Evolutionary conservation across 805 yeast genomes (phyloP).

Genomic region (Candida maris): DNA sequence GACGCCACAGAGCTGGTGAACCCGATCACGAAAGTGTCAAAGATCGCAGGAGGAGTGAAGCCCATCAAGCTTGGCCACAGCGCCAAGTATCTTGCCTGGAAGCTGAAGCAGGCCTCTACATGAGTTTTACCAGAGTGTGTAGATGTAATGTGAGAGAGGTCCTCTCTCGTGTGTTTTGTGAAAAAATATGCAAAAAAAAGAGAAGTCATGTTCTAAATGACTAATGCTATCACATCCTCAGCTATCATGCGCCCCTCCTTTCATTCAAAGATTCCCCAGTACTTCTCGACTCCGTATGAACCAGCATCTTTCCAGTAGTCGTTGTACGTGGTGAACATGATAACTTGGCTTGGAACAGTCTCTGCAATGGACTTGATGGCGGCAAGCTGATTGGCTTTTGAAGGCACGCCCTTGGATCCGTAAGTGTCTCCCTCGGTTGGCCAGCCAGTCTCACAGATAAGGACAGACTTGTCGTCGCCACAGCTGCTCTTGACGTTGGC

Average conservation of each 20-base stretch:
- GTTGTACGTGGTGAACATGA: slow-evolving; percentile 59
- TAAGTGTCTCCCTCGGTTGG: slow-evolving; percentile 56
- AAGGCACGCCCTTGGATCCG: slow-evolving; percentile 52
- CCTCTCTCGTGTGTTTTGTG: too few species aligned
- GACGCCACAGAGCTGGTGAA: slow-evolving; percentile 10
- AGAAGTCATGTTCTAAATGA: too few species aligned
- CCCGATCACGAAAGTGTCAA: slow-evolving; percentile 20
- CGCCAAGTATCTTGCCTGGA: slow-evolving; percentile 68
- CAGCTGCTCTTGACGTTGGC: slow-evolving; percentile 42
- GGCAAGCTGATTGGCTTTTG: slow-evolving; percentile 45
- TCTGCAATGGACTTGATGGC: slow-evolving; percentile 50
- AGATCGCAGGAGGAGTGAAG: slow-evolving; percentile 24
- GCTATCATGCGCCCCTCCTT: too few species aligned
- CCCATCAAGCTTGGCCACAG: slow-evolving; percentile 59
- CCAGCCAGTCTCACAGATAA: slow-evolving; percentile 69
- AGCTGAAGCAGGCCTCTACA: slow-evolving; percentile 17
- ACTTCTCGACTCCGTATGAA: slow-evolving; percentile 54
- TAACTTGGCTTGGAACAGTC: slow-evolving; percentile 44
- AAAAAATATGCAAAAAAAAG: too few species aligned
- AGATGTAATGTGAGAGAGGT: too few species aligned
- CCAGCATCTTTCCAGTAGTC: slow-evolving; percentile 64
- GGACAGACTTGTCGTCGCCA: slow-evolving; percentile 44
- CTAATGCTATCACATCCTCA: too few species aligned
- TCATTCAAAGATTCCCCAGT: slow-evolving; percentile 51
- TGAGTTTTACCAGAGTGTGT: too few species aligned